Percentiles rank a stretch among this genome's conserved stretches.
Conservation (phyloP, 2,329 filamentous ascomycete genomes). For the Fusarium keratoplasticum region DNA sequence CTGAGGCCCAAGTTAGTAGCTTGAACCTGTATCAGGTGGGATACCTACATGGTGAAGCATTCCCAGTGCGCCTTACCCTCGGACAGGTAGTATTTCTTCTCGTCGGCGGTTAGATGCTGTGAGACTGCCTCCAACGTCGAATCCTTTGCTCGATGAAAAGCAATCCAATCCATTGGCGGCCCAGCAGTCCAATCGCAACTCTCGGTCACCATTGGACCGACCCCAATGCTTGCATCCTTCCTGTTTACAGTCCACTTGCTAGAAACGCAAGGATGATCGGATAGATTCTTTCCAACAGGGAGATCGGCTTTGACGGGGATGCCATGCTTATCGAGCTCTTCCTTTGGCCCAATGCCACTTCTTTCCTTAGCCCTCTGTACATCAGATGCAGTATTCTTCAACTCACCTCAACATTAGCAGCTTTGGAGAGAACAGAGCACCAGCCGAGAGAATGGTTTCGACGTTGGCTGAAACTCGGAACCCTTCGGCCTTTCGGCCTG, state of each 20-base stretch:
- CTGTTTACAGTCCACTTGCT: not conserved
- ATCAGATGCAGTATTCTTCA: not conserved
- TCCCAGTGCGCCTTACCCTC: not conserved
- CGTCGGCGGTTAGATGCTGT: rapidly evolving
- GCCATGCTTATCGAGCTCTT: not conserved
- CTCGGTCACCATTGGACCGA: not conserved
- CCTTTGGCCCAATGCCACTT: not conserved
- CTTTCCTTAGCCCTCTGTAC: not conserved
- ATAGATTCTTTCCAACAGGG: not conserved
- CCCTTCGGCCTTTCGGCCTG: rapidly evolving
- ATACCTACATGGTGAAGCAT: not conserved
- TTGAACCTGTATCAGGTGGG: rapidly evolving
- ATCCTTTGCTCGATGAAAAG: not conserved
- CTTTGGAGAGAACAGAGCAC: not conserved
- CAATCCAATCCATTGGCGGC: not conserved
- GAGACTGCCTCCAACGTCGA: not conserved
- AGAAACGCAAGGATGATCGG: not conserved
- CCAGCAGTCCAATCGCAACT: not conserved
- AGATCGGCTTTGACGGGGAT: not conserved
- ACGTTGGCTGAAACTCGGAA: not conserved
- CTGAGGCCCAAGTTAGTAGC: not conserved
- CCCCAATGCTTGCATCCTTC: not conserved
- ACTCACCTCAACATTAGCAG: not conserved
- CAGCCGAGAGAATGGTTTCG: not conserved
- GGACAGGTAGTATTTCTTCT: not conserved